Base-by-base conservation (phyloP, 2,329 filamentous ascomycete genomes). In the Hortaea werneckii region DNA sequence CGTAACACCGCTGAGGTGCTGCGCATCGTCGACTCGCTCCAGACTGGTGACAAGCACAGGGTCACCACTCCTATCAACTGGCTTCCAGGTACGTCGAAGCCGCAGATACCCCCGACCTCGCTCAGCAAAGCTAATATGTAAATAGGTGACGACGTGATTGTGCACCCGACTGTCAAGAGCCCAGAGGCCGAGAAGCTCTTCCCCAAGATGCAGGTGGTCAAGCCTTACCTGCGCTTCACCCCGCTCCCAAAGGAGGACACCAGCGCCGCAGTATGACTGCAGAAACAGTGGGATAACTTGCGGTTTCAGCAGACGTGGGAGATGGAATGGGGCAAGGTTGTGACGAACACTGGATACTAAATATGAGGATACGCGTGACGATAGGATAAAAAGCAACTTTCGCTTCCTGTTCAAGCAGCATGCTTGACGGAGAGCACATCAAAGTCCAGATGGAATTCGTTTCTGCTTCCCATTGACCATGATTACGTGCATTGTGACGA, bases 41-140 rank as follows among this genome's bases (percentile, higher is more conserved):
- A 74, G 67, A 74, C 71, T 11, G 77, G 75, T 46, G 77, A 81
- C 65, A 77, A 77, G 69, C 67, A 78, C 67, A 66, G 69, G 47
- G 65, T 80, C 54, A 78, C 76, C 43, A 80, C 77, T 4, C 77
- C 77, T 20, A 78, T 81, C 61, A 78, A 80, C 67, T 79, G 76
- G 76, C 65, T 77, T 3, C 74, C 74, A 42, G 69, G 68, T 53
- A 70, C n/a, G 41, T 44, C 10, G 3, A 11, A 29, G 2, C 20
- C 10, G 2, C n/a, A n/a, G 30, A 29, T 27, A 26, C 5, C 26
- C 4, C 20, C 20, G 20, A 20, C 20, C 20, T 20, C 4, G 4
- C 20, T 2, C 2, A 20, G 29, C 11, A 7, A 27, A 11, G 40
- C 40, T 41, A 41, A 28, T 5, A n/a, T 32, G 1, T 4, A 41